Evolutionary conservation across 2,329 filamentous ascomycete species (phyloP).

Genomic region (Grosmannia clavigera): DNA sequence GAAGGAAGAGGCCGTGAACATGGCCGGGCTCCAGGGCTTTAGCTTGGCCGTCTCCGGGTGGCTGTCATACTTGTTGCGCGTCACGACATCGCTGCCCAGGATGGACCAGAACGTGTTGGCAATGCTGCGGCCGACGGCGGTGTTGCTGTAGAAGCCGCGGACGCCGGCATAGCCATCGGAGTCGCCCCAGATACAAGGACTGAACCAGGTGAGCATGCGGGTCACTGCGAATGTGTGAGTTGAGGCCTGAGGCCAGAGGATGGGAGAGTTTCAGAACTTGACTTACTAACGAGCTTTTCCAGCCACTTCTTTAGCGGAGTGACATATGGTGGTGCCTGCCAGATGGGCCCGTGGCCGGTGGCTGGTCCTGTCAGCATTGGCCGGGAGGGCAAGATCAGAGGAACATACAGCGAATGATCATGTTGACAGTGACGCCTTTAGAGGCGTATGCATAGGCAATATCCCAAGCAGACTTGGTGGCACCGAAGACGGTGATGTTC

Average conservation of each 20-base stretch:
- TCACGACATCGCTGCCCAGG: slow-evolving; percentile 41
- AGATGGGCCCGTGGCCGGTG: slow-evolving; percentile 44
- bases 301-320: slow-evolving; percentile 56
- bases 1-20: slow-evolving; percentile 41
- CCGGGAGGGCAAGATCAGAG: no score
- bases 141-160: slow-evolving; percentile 44
- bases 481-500: slow-evolving; percentile 44
- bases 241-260: neutral
- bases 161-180: slow-evolving; percentile 46
- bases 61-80: slow-evolving; percentile 39
- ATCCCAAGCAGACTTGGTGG: slow-evolving; percentile 54
- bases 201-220: slow-evolving; percentile 60
- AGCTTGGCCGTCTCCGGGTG: slow-evolving; percentile 41
- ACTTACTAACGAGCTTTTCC: slow-evolving; percentile 49
- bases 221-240: slow-evolving; percentile 26
- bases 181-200: slow-evolving; percentile 59
- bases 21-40: slow-evolving; percentile 36
- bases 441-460: slow-evolving; percentile 48
- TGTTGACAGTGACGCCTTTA: slow-evolving; percentile 41
- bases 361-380: slow-evolving; percentile 9
- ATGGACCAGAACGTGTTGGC: slow-evolving; percentile 46
- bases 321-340: slow-evolving; percentile 47
- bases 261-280: neutral
- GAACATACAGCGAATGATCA: slow-evolving; percentile 40
- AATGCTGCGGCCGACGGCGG: slow-evolving; percentile 40